A percentile compares a stretch with the other conserved stretches of the same genome.
phyloP scores from a whole-genome alignment of 306 rosid genomes.

The Myrica gale region DNA sequence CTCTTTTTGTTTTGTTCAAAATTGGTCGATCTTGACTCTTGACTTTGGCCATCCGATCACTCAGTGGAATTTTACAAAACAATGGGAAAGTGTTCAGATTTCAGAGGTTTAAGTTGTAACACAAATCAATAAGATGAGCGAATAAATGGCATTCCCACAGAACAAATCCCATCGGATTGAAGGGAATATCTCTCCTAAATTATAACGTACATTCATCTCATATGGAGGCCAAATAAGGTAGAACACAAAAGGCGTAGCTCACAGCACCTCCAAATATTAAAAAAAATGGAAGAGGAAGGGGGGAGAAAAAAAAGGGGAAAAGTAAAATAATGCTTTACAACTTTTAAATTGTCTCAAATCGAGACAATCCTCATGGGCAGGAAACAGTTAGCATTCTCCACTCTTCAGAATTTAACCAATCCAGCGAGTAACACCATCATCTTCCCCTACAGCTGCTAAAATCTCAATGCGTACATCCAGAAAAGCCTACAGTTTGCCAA shows the following conservation, averaged over 20 bases:
- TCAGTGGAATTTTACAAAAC: too few species aligned
- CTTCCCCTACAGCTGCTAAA: constrained; percentile 77
- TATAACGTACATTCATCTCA: constrained; percentile 33
- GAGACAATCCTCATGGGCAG: constrained; percentile 39
- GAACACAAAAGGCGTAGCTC: constrained; percentile 12
- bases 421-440: constrained; percentile 94
- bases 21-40: too few species aligned
- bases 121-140: background rate
- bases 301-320: background rate
- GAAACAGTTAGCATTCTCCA: constrained; percentile 18
- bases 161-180: background rate
- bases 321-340: constrained; percentile 38
- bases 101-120: background rate
- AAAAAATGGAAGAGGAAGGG: background rate
- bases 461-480: constrained; percentile 77
- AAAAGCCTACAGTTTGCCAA: constrained; percentile 61
- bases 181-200: constrained; percentile 26
- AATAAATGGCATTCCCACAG: background rate
- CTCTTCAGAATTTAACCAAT: constrained; percentile 47
- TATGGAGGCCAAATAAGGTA: constrained; percentile 23
- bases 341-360: constrained; percentile 33
- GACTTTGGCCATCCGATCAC: too few species aligned
- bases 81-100: background rate
- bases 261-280: background rate
- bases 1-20: too few species aligned